phyloP scores from a whole-genome alignment of 805 yeast species.

The Candida sonorensis region DNA sequence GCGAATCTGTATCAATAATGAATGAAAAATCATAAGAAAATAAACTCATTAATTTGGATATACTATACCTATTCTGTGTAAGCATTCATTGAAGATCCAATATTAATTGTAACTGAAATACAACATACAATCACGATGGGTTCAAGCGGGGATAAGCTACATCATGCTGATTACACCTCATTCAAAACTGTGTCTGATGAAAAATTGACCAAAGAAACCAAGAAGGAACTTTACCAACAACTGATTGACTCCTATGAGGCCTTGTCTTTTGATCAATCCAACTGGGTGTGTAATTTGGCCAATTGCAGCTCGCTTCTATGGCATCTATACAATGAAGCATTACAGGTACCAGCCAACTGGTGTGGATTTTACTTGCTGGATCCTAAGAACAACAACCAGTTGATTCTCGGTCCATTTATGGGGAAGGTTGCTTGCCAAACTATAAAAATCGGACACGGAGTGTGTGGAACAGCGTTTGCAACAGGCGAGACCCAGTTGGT shows the following conservation, averaged over 20 bases:
- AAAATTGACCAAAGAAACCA: constrained; percentile 1
- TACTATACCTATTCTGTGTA: too few species aligned
- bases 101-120: too few species aligned
- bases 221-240: constrained; percentile 50
- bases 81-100: too few species aligned
- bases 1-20: too few species aligned
- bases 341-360: constrained; percentile 68
- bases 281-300: constrained; percentile 88
- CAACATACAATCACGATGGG: not conserved
- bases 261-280: constrained; percentile 50
- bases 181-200: constrained; percentile 29
- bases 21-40: too few species aligned
- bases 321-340: constrained; percentile 68
- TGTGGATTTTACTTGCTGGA: constrained; percentile 77
- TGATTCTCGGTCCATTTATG: constrained; percentile 87
- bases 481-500: constrained; percentile 62
- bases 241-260: constrained; percentile 60
- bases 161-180: constrained; percentile 73
- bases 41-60: too few species aligned
- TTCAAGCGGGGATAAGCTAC: constrained; percentile 11
- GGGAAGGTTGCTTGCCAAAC: constrained; percentile 95
- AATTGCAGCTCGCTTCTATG: constrained; percentile 83
- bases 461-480: constrained; percentile 82
- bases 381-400: constrained; percentile 29
- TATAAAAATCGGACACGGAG: constrained; percentile 76